Conservation (phyloP, 1,284 basidiomycete genomes). For the Mycena citricolor region DNA sequence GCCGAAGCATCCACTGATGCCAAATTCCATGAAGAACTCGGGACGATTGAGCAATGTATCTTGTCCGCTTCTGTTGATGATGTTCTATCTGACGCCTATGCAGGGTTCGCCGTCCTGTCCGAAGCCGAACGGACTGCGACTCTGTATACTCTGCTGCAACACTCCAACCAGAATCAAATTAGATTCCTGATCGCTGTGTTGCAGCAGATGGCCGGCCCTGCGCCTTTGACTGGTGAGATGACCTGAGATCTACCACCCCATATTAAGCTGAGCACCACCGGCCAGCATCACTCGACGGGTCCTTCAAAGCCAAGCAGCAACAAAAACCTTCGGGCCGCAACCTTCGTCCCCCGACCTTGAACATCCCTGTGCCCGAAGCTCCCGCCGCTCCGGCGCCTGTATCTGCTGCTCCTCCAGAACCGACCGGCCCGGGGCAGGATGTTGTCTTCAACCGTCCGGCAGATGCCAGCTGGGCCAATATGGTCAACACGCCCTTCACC, state of each 20-base stretch:
- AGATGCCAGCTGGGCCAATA: slow-evolving; percentile 80
- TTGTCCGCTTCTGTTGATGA: neutral
- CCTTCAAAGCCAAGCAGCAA: slow-evolving; percentile 20
- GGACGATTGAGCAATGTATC: slow-evolving; percentile 95
- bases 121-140: slow-evolving; percentile 96
- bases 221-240: slow-evolving; percentile 4
- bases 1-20: slow-evolving; percentile 90
- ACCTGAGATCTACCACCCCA: slow-evolving; percentile 7
- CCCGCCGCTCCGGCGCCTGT: slow-evolving; percentile 39
- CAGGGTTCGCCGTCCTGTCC: slow-evolving; percentile 95
- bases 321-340: slow-evolving; percentile 36
- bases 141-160: slow-evolving; percentile 92
- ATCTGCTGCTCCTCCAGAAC: slow-evolving; percentile 39
- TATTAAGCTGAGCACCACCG: slow-evolving; percentile 24
- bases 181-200: slow-evolving; percentile 95
- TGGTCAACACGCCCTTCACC: slow-evolving; percentile 89
- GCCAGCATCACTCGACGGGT: slow-evolving; percentile 34
- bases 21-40: slow-evolving; percentile 96
- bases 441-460: slow-evolving; percentile 14
- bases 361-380: slow-evolving; percentile 39
- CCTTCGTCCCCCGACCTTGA: slow-evolving; percentile 43
- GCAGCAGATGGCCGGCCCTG: slow-evolving; percentile 88
- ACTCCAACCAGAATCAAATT: slow-evolving; percentile 93
- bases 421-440: slow-evolving; percentile 13
- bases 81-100: slow-evolving; percentile 18